phyloP scores from a whole-genome alignment of 495 filamentous ascomycete genomes.

The Hypoxylon perforatum region DNA sequence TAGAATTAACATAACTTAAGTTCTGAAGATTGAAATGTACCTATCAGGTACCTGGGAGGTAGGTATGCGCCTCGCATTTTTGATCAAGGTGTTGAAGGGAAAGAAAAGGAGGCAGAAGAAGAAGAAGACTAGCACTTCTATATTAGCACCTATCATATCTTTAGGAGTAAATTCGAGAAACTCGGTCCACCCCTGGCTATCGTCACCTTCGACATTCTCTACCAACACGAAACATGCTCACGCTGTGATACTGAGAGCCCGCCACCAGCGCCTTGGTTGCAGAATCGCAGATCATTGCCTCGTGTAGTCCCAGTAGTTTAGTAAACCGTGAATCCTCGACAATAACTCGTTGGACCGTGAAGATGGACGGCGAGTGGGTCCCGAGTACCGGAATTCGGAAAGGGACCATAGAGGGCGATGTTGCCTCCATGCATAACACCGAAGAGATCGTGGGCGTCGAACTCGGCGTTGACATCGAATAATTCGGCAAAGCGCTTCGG shows the following conservation, averaged over 20 bases:
- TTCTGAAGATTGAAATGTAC: too few species aligned
- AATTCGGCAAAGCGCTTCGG: constrained; percentile 34
- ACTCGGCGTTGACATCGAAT: constrained; percentile 24
- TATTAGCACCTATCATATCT: not conserved
- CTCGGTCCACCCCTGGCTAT: constrained; percentile 21
- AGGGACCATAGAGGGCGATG: constrained; percentile 32
- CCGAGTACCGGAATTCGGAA: constrained; percentile 17
- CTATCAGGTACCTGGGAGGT: too few species aligned
- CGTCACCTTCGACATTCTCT: constrained; percentile 8
- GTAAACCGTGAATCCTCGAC: constrained; percentile 1
- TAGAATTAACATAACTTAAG: too few species aligned
- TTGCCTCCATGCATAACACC: constrained; percentile 35
- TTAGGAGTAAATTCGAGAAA: not conserved
- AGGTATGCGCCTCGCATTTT: too few species aligned
- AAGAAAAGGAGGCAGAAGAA: too few species aligned
- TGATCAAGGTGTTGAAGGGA: too few species aligned
- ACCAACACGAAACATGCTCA: constrained; percentile 19
- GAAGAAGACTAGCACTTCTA: too few species aligned
- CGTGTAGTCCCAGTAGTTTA: constrained; percentile 27
- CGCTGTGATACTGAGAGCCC: not conserved
- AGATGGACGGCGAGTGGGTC: constrained; percentile 19
- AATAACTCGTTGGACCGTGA: not conserved
- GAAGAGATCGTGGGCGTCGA: constrained; percentile 32
- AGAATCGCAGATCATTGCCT: constrained; percentile 37
- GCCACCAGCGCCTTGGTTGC: constrained; percentile 30